phyloP scores from a whole-genome alignment of 2,329 filamentous ascomycete species.

The Penicillium sp. region DNA sequence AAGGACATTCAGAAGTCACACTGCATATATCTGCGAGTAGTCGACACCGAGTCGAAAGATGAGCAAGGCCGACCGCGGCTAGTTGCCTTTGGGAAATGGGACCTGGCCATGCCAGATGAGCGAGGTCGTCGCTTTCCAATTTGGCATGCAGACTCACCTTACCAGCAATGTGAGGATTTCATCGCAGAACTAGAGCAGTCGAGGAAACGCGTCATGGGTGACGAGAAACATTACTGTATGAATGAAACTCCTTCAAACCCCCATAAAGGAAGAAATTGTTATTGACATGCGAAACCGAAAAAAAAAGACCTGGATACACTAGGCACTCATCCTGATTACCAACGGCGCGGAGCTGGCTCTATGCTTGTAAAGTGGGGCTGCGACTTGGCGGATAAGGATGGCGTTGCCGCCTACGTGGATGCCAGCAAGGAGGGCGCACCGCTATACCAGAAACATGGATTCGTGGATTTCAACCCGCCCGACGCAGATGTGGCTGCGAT shows the following conservation, averaged over 20 bases:
- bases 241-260: background rate
- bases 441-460: constrained; percentile 44
- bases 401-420: constrained; percentile 41
- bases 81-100: constrained; percentile 34
- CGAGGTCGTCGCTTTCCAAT: constrained; percentile 30
- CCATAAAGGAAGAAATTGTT: background rate
- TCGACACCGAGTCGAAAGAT: constrained; percentile 19
- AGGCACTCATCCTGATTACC: constrained; percentile 44
- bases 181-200: constrained; percentile 22
- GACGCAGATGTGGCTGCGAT: constrained; percentile 9
- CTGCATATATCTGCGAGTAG: constrained; percentile 27
- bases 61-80: constrained; percentile 16
- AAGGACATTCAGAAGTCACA: constrained; percentile 15
- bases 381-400: constrained; percentile 38
- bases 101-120: constrained; percentile 23
- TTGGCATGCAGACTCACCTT: constrained; percentile 27
- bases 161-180: constrained; percentile 18
- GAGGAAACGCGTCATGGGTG: constrained; percentile 25
- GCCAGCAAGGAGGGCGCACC: constrained; percentile 37
- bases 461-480: constrained; percentile 31
- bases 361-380: constrained; percentile 42
- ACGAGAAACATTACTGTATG: constrained; percentile 29
- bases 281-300: background rate
- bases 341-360: constrained; percentile 42
- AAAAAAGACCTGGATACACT: constrained; percentile 39